These are phyloP conservation scores for Fusarium tjaetaba DNA, from an alignment of 2,329 filamentous ascomycete genomes.

Conservation along the genomic window DNA sequence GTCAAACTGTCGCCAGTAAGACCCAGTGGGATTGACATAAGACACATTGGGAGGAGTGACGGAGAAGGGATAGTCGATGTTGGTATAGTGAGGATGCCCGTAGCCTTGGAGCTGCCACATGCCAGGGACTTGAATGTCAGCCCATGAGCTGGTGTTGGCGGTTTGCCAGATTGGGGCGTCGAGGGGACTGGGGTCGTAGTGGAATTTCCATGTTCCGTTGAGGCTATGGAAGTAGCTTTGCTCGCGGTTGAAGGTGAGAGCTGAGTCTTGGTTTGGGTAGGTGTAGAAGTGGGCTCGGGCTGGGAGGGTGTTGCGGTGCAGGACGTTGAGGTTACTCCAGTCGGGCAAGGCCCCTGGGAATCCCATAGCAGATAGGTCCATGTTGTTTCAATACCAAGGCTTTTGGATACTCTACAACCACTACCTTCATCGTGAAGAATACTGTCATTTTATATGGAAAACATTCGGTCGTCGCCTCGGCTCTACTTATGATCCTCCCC, in stretches of 20 bases:
- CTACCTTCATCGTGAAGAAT: no score
- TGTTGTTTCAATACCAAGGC: not conserved
- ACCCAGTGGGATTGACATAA: constrained; percentile 72
- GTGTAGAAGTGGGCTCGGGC: constrained; percentile 27
- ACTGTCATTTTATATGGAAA: no score
- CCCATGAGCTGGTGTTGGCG: constrained; percentile 3
- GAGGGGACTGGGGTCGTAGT: constrained; percentile 14
- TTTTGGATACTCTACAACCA: no score
- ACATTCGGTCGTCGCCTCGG: not conserved
- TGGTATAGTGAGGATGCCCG: constrained; percentile 63
- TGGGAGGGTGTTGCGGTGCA: constrained; percentile 7
- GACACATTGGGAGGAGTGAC: constrained; percentile 68
- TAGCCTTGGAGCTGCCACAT: constrained; percentile 78
- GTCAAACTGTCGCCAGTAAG: constrained; percentile 67
- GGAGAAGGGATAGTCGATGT: no score
- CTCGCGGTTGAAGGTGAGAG: not conserved
- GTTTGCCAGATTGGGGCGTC: constrained; percentile 12
- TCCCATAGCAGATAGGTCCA: not conserved
- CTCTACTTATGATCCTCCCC: not conserved
- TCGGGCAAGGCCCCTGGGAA: constrained; percentile 15
- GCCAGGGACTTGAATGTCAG: constrained; percentile 68
- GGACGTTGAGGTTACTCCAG: constrained; percentile 13
- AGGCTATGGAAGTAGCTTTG: not conserved
- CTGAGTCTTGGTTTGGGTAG: constrained; percentile 4
- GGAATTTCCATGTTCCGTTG: constrained; percentile 27